Evolutionary conservation across 169 alveolate genomes (phyloP).

Genomic region (Cryptosporidium meleagridis): DNA sequence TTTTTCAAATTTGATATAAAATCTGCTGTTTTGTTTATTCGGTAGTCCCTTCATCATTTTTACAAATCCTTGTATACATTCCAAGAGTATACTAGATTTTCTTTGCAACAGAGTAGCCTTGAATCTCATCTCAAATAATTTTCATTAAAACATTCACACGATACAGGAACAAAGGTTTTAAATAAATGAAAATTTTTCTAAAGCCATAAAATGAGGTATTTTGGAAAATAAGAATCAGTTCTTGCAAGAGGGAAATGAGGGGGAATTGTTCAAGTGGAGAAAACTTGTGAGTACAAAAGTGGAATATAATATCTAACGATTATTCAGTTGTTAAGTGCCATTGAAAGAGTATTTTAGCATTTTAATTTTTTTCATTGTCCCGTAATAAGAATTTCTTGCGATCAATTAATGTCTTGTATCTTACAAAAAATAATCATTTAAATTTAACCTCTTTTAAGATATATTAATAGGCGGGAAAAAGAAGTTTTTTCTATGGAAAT

Average conservation of each 20-base stretch:
- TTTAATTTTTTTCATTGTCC: not conserved
- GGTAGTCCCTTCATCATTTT: conserved; percentile 42
- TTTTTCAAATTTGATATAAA: conserved; percentile 59
- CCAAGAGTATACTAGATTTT: conserved; percentile 44
- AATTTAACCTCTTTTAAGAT: conserved; percentile 12
- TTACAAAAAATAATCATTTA: not conserved
- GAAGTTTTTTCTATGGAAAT: not conserved
- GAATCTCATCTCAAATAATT: conserved; percentile 8
- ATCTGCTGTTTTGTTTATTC: conserved; percentile 34
- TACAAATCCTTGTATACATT: conserved; percentile 71
- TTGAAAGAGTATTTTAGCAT: not conserved
- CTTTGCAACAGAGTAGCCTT: conserved; percentile 44
- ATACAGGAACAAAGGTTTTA: not conserved
- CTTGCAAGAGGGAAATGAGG: not conserved
- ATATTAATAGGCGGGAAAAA: conserved; percentile 8
- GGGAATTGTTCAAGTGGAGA: not conserved
- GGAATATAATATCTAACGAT: not conserved
- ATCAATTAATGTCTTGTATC: not conserved
- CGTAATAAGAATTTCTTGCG: not conserved
- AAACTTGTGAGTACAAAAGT: not conserved
- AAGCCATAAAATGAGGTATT: too few relatives aligned
- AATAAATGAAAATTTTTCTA: not conserved
- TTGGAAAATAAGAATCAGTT: not conserved
- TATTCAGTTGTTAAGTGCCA: not conserved
- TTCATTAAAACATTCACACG: not conserved